A percentile compares a stretch with the other conserved stretches of the same genome.
Evolutionary conservation across 2,329 filamentous ascomycete species (phyloP).

Genomic region (Celoporthe dispersa): DNA sequence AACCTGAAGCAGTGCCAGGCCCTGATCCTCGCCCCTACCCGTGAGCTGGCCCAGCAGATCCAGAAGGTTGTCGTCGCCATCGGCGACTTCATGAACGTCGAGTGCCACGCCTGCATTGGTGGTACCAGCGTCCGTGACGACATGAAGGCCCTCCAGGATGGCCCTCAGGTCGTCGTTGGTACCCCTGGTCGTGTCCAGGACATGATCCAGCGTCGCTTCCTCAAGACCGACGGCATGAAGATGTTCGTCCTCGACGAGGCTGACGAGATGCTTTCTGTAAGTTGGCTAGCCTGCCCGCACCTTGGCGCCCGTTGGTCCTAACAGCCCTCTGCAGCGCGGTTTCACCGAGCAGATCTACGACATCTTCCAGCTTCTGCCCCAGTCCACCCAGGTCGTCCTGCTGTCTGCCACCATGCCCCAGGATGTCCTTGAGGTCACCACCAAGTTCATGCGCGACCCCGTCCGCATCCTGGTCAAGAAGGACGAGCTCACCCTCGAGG

Average conservation of each 20-base stretch:
- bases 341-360: conserved; percentile 99
- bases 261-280: conserved; percentile 74
- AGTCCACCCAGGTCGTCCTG: conserved; percentile 96
- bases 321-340: conserved; percentile 72
- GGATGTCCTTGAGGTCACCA: conserved; percentile 98
- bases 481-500: conserved; percentile 97
- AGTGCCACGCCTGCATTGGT: conserved; percentile 98
- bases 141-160: conserved; percentile 95
- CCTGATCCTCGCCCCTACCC: conserved; percentile 91
- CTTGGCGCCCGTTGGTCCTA: conserved; percentile 39
- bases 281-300: conserved; percentile 37
- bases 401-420: conserved; percentile 96
- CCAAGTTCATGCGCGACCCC: conserved; percentile 99
- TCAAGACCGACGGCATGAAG: conserved; percentile 66
- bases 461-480: conserved; percentile 97
- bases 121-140: conserved; percentile 98
- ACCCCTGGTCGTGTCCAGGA: conserved; percentile 89
- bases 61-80: conserved; percentile 99
- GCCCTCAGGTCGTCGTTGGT: conserved; percentile 95
- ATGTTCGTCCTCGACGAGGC: conserved; percentile 67
- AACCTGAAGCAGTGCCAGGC: conserved; percentile 92
- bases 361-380: conserved; percentile 94
- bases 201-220: conserved; percentile 63
- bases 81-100: conserved; percentile 99
- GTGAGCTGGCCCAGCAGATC: conserved; percentile 96